Evolutionary conservation across 805 yeast genomes (phyloP), one percentile per base, ranked within the genome.

Genomic region (Lipomyces japonicus): DNA sequence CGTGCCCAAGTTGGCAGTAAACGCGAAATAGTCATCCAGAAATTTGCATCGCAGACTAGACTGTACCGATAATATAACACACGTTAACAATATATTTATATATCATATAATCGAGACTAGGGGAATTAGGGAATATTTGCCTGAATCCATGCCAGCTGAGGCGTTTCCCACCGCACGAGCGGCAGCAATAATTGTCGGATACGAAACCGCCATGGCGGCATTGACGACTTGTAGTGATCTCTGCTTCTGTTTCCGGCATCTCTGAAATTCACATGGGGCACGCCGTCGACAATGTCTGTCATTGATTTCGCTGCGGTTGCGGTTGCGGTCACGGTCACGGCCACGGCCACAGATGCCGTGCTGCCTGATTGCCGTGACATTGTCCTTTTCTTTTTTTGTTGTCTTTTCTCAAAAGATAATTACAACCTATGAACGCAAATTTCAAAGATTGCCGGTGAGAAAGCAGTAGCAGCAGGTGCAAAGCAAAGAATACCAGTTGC

Each of bases 1-100:
- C 3, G 95, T 79, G 0, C 96, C 98, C 55, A 93, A 72, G 60
- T 84, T 82, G 16, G 97, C 96, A 2, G 95, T 78, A 73, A 86
- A 80, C 6, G 95, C 84, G 68, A 91, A 91, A 62, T 84, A 93
- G 23, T 73, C 62, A 68, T 90, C 97, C 44, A 82, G 67, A 16
- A 66, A 43, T 1, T 79, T 73, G 34, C 68, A 65, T 50, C 95
- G 72, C 10, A 72, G 14, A 3, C 21, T 7, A 18, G 39, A 5
- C 51, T 44, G n/a, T 10, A 22, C 14, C 24, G 19, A 1, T 21
- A 10, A 4, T 10, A 23, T 4, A 10, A 25, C 28, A 4, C 7
- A 6, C 25, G 18, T 21, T 45, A 18, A n/a, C n/a, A n/a, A n/a
- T n/a, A n/a, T n/a, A n/a, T n/a, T n/a, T n/a, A n/a, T n/a, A n/a